phyloP scores from a whole-genome alignment of 768 basidiomycete species.

The Kwoniella shandongensis region DNA sequence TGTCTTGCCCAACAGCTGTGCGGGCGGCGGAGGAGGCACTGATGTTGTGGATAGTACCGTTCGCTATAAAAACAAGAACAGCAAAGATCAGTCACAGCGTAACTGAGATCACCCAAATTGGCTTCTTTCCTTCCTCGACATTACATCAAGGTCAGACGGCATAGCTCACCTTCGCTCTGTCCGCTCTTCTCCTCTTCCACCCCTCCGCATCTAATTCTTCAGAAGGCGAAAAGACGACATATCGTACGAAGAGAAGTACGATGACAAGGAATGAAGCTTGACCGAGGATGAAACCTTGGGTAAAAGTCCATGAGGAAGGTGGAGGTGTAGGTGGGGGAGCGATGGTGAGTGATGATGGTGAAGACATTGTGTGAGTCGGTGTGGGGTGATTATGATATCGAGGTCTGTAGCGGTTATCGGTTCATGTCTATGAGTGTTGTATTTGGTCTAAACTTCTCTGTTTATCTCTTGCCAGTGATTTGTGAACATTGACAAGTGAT shows the following conservation, averaged over 20 bases:
- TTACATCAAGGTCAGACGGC: background rate
- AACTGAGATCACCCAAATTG: no score
- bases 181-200: slow-evolving; percentile 32
- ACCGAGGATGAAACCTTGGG: slow-evolving; percentile 88
- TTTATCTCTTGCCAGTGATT: no score
- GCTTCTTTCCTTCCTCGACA: background rate
- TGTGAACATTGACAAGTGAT: no score
- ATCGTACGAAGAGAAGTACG: slow-evolving; percentile 78
- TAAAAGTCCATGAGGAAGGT: slow-evolving; percentile 64
- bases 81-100: background rate
- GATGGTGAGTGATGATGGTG: slow-evolving; percentile 7
- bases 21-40: slow-evolving; percentile 41
- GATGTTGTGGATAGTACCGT: slow-evolving; percentile 42
- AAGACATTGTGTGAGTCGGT: slow-evolving; percentile 6
- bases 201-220: slow-evolving; percentile 60
- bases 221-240: slow-evolving; percentile 72
- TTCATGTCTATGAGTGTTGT: no score
- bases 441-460: no score
- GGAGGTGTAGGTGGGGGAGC: slow-evolving; percentile 9
- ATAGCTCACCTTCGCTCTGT: slow-evolving; percentile 42
- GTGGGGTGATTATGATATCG: background rate
- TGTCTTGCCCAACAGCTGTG: slow-evolving; percentile 52
- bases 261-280: slow-evolving; percentile 83
- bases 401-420: no score
- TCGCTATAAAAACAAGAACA: slow-evolving; percentile 5